Evolutionary conservation across 305 asterid species (phyloP).

Genomic region (Plantago coronopus): DNA sequence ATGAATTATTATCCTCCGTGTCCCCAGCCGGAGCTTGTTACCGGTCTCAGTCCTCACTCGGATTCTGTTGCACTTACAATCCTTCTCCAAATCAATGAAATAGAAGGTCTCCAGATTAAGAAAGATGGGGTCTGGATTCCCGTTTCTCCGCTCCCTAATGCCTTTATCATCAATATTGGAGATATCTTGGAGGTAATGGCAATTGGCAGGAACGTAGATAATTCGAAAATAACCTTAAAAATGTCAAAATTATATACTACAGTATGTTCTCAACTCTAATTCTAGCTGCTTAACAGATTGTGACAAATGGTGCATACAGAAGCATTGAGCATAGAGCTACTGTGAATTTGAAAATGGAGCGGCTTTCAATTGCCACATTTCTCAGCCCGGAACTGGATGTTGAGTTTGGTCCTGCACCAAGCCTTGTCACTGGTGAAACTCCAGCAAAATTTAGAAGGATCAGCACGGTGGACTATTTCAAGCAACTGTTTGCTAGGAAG

Average conservation of each 20-base stretch:
- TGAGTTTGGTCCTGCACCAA: constrained; percentile 33
- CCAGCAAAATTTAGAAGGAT: constrained; percentile 37
- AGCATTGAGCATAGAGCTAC: constrained; percentile 47
- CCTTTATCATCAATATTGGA: constrained; percentile 36
- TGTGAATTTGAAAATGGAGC: constrained; percentile 35
- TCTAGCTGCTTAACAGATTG: no score
- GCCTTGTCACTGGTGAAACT: constrained; percentile 30
- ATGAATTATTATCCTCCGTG: constrained; percentile 51
- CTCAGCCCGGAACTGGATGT: constrained; percentile 24
- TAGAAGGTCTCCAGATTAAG: constrained; percentile 48
- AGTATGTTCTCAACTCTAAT: no score
- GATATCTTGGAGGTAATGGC: constrained; percentile 42
- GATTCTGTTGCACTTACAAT: constrained; percentile 41
- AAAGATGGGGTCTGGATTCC: constrained; percentile 44
- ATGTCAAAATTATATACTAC: no score
- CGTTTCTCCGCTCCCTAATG: constrained; percentile 35
- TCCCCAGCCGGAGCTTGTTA: constrained; percentile 41
- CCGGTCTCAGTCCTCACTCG: constrained; percentile 49
- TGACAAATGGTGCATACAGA: constrained; percentile 41
- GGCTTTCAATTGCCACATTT: constrained; percentile 49
- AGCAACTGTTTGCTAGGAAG: constrained; percentile 27
- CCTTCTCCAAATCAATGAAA: constrained; percentile 41
- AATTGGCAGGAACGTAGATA: no score
- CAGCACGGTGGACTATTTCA: constrained; percentile 25
- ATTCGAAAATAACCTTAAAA: no score